phyloP scores from a whole-genome alignment of 2,329 filamentous ascomycete genomes.

The Cyanodermella asteris region DNA sequence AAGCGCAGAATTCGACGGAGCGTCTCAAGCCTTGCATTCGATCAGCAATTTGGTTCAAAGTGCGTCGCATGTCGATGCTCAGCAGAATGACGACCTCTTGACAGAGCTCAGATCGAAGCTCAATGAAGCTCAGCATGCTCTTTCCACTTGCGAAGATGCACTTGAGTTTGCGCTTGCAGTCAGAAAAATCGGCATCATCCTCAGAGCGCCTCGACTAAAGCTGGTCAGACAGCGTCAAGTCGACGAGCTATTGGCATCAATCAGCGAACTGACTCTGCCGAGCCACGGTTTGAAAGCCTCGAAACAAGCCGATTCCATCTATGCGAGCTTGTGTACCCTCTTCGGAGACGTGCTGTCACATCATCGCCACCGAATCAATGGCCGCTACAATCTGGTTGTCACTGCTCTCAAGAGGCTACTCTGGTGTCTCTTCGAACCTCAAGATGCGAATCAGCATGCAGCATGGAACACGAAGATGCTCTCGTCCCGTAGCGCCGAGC shows the following conservation, averaged over 20 bases:
- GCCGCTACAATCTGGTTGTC: constrained; percentile 37
- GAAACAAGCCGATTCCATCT: constrained; percentile 19
- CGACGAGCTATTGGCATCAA: constrained; percentile 18
- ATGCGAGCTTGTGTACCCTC: constrained; percentile 31
- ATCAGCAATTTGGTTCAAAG: no score
- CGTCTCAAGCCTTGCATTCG: no score
- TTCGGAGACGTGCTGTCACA: constrained; percentile 31
- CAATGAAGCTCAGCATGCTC: no score
- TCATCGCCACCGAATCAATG: constrained; percentile 34
- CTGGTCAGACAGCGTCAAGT: constrained; percentile 22
- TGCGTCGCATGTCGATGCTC: no score
- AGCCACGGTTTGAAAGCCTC: background rate
- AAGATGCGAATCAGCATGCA: constrained; percentile 9
- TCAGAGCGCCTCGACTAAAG: no score
- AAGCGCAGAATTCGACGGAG: no score
- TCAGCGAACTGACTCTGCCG: constrained; percentile 10
- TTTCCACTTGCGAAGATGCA: no score
- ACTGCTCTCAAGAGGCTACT: constrained; percentile 32
- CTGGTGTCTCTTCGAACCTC: constrained; percentile 30
- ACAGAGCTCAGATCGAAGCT: no score
- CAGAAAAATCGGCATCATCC: no score
- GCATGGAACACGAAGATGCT: no score
- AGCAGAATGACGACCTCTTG: no score
- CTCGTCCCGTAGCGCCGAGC: constrained; percentile 27
- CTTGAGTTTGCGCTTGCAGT: no score